These are phyloP conservation scores for Lagerstroemia speciosa DNA, from an alignment of 345 rosid genomes.

Conservation along the genomic window DNA sequence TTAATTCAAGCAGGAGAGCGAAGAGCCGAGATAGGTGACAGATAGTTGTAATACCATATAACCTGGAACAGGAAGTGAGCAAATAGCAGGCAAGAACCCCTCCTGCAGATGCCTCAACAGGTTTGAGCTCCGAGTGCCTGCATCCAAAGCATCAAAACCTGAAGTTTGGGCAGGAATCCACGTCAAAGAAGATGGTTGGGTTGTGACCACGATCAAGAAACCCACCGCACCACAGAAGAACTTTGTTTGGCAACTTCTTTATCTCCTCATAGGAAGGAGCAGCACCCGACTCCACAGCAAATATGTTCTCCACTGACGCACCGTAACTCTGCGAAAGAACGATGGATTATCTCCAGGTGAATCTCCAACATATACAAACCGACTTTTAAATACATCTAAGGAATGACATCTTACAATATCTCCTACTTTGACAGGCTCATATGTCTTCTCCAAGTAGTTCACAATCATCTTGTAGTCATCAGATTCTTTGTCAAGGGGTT, in stretches of 20 bases:
- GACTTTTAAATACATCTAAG: neutral
- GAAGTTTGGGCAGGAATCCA: too few relatives aligned
- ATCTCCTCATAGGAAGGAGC: conserved; percentile 56
- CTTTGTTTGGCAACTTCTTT: conserved; percentile 53
- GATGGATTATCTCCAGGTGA: neutral
- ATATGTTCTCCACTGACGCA: conserved; percentile 47
- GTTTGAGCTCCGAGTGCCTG: conserved; percentile 58
- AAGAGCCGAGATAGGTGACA: neutral
- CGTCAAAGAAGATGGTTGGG: too few relatives aligned
- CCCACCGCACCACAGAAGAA: conserved; percentile 79
- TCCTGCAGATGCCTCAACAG: conserved; percentile 54
- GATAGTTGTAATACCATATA: conserved; percentile 39
- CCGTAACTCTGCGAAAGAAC: conserved; percentile 30
- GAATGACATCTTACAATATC: conserved; percentile 26
- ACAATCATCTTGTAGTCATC: conserved; percentile 71
- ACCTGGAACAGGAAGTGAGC: conserved; percentile 69
- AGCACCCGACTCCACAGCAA: conserved; percentile 41
- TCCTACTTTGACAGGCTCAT: conserved; percentile 61
- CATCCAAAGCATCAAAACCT: too few relatives aligned
- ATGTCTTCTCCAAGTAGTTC: conserved; percentile 57
- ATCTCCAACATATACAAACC: neutral
- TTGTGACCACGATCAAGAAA: neutral
- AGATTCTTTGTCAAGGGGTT: conserved; percentile 44
- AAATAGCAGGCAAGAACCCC: conserved; percentile 62
- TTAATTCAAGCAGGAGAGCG: neutral